Base-by-base conservation (phyloP, 345 rosid genomes). In the Salix suchowensis region DNA sequence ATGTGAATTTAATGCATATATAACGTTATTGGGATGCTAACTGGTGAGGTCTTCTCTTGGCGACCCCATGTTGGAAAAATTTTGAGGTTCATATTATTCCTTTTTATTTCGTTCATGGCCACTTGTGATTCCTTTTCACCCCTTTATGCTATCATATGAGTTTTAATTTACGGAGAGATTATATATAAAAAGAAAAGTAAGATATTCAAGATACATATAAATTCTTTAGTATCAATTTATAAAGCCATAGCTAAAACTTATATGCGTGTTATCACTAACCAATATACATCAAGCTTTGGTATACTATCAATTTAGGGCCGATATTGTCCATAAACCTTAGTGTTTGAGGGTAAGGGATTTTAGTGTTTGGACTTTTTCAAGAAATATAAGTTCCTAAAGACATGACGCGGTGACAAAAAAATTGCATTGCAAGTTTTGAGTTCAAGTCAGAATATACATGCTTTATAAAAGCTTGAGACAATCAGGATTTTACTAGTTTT, bases 391-490 rank as follows among this genome's bases (percentile, higher is more conserved):
- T 34, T 34, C 1, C 1, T 6, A 34, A 34, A 7, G 6, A 34
- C 37, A 34, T 34, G 7, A 0, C 1, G 1, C 1, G 1, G 0
- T 34, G 37, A 5, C 0, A 34, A 4, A 30, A 0, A 30, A 30
- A 3, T 30, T 30, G 1, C 0, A 34, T 34, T 34, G 7, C 1
- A 34, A 4, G 6, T 34, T 0, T 34, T 34, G 0, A 34, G 6
- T 34, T 34, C 1, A 34, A 34, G 1, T 34, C 1, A 34, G 1
- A 0, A 5, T 5, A 0, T 34, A 1, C 0, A 0, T 0, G 5
- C 1, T 4, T 34, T 34, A 5, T 34, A 34, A 5, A 0, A 34
- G 0, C 5, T 5, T 5, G 37, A 5, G 0, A 34, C 37, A 34
- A 1, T 5, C 6, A 5, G 6, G 1, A 5, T 34, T 34, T 34